Evolutionary conservation across 208 protist species (phyloP).

Genomic region (Wallacemonas sp.): DNA sequence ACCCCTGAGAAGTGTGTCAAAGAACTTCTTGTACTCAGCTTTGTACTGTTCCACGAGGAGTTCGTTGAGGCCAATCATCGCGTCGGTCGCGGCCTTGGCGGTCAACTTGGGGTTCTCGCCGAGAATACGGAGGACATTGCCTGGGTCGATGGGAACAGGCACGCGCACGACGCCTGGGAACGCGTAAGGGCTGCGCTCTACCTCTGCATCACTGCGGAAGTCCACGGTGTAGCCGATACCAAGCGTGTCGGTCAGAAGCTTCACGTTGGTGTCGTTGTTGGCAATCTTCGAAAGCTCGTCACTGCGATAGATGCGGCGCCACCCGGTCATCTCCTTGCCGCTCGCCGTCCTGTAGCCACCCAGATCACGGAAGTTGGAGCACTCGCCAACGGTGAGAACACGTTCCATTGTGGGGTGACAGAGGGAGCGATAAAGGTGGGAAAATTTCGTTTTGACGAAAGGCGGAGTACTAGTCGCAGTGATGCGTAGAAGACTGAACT

Average conservation of each 20-base stretch:
- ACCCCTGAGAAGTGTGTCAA: slow-evolving; percentile 19
- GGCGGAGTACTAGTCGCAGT: too few relatives aligned
- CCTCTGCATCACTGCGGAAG: slow-evolving; percentile 31
- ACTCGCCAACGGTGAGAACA: not conserved
- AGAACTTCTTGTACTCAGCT: slow-evolving; percentile 27
- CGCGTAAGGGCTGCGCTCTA: slow-evolving; percentile 13
- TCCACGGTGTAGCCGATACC: slow-evolving; percentile 36
- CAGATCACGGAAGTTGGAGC: slow-evolving; percentile 43
- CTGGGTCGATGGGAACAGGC: slow-evolving; percentile 27
- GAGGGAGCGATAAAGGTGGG: not conserved
- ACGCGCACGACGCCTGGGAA: slow-evolving; percentile 16
- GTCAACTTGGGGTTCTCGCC: slow-evolving; percentile 14
- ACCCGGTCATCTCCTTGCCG: slow-evolving; percentile 23
- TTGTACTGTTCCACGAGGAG: slow-evolving; percentile 39
- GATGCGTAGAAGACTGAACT: too few relatives aligned
- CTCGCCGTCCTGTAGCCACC: slow-evolving; percentile 38
- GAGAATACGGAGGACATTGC: slow-evolving; percentile 11
- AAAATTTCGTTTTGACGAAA: slow-evolving; percentile 1
- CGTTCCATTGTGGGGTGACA: slow-evolving; percentile 5
- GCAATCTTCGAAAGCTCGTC: slow-evolving; percentile 26
- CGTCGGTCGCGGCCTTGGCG: slow-evolving; percentile 8
- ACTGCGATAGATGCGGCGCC: slow-evolving; percentile 35
- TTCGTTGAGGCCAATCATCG: slow-evolving; percentile 4
- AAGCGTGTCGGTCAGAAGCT: slow-evolving; percentile 28
- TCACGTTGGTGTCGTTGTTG: slow-evolving; percentile 8